These are phyloP conservation scores for Leccinellum albellum DNA, from an alignment of 768 basidiomycete genomes.

Conservation along the genomic window DNA sequence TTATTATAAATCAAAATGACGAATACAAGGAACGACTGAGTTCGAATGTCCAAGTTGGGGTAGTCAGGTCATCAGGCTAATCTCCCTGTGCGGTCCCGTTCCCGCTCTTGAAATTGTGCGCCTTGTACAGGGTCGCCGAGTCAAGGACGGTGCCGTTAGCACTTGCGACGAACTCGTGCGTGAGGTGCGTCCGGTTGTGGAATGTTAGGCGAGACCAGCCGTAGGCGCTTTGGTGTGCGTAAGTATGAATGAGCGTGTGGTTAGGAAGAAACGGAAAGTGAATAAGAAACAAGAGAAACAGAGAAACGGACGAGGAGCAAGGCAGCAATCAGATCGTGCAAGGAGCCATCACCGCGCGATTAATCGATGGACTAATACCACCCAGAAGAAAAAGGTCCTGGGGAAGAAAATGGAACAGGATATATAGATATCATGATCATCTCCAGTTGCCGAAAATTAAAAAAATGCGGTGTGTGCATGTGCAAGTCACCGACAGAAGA, in stretches of 20 bases:
- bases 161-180: conserved; percentile 28
- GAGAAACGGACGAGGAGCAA: neutral
- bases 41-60: neutral
- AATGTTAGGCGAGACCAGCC: conserved; percentile 30
- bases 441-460: too few relatives aligned
- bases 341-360: too few relatives aligned
- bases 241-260: neutral
- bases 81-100: neutral
- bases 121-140: conserved; percentile 23
- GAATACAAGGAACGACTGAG: too few relatives aligned
- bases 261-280: neutral
- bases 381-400: too few relatives aligned
- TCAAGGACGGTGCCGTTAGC: conserved; percentile 27
- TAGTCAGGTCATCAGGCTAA: neutral
- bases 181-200: conserved; percentile 29
- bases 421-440: too few relatives aligned
- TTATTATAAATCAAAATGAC: too few relatives aligned
- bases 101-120: conserved; percentile 9
- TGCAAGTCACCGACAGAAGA: too few relatives aligned
- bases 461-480: neutral
- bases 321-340: neutral
- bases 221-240: conserved; percentile 11
- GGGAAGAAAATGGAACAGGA: too few relatives aligned
- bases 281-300: neutral
- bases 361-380: too few relatives aligned